Percentiles rank a stretch among this genome's conserved stretches.
phyloP scores from a whole-genome alignment of 805 yeast species.

The Candida nanaspora region DNA sequence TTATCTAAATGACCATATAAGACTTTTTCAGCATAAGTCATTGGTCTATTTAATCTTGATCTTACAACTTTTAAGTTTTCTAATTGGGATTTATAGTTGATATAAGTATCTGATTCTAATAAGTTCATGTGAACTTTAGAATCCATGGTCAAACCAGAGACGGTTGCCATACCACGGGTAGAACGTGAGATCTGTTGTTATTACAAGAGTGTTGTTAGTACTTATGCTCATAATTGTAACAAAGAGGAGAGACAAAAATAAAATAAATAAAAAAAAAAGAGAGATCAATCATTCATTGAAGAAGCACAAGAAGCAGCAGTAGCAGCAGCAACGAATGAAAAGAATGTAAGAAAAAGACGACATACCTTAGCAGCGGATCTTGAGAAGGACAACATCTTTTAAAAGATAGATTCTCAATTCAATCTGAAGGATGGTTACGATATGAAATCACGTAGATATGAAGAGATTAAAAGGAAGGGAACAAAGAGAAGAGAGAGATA shows the following conservation, averaged over 20 bases:
- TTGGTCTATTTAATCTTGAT: conserved; percentile 62
- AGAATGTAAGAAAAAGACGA: neutral
- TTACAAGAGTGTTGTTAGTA: too few species aligned
- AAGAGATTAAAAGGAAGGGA: neutral
- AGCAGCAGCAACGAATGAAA: neutral
- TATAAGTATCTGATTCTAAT: conserved; percentile 76
- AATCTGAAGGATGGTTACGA: too few species aligned
- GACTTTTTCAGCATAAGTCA: conserved; percentile 92
- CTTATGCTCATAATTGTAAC: too few species aligned
- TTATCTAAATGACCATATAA: conserved; percentile 86
- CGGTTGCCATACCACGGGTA: conserved; percentile 47
- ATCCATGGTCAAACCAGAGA: conserved; percentile 41
- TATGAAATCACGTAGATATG: too few species aligned
- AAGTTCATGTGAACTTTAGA: conserved; percentile 45
- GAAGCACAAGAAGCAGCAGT: neutral
- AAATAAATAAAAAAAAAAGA: too few species aligned
- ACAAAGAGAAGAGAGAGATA: too few species aligned
- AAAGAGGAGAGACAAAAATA: too few species aligned
- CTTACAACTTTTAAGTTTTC: conserved; percentile 84
- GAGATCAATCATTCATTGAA: too few species aligned
- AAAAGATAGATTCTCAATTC: too few species aligned
- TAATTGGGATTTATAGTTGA: conserved; percentile 84
- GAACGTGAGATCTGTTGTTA: conserved; percentile 11
- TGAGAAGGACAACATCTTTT: conserved; percentile 23
- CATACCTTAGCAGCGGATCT: conserved; percentile 19